Base-by-base conservation (phyloP, 2,329 filamentous ascomycete genomes). In the Elsinoe necatrix region DNA sequence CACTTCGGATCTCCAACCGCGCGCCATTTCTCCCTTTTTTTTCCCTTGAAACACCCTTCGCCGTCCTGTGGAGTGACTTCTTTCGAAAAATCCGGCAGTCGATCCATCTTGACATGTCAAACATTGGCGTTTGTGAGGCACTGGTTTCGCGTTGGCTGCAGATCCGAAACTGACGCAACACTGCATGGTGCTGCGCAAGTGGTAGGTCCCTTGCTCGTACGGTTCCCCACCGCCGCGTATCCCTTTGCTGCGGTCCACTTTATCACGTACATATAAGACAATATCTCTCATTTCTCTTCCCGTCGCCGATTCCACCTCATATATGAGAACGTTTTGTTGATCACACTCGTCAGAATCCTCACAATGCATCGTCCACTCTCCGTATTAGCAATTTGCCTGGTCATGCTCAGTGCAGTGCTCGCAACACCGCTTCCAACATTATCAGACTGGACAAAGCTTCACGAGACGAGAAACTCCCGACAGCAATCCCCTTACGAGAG, bases 161-260 rank as follows among this genome's bases (percentile, higher is more conserved):
- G 20, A 25, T 45, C 41, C 41, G 41, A 45, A 21, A 45, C 41
- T 45, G 41, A 45, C 41, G 41, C 21, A 45, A 45, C 41, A 45
- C 20, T 45, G 41, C 41, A 45, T n/a, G 41, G 20, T 25, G 20
- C 23, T 25, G n/a, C 41, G 34, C 34, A 37, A 37, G 34, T 37
- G 34, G 34, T 37, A 45, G 41, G 41, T 42, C 39, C 39, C 23
- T 45, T 45, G 20, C 8, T 45, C 18, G 41, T 25, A 25, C 41
- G 41, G 41, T 45, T 45, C 41, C 41, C 41, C 41, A 45, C 41
- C 20, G 41, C 41, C 41, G 41, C 41, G 41, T 45, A 21, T 45
- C 41, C 41, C 20, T 25, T 37, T 45, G 41, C 41, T 25, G 41
- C 41, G 20, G 41, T 27, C 41, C 41, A 23, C 9, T 14, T 29